Conservation (phyloP, 2,329 filamentous ascomycete species). For the Fusarium sp. region DNA sequence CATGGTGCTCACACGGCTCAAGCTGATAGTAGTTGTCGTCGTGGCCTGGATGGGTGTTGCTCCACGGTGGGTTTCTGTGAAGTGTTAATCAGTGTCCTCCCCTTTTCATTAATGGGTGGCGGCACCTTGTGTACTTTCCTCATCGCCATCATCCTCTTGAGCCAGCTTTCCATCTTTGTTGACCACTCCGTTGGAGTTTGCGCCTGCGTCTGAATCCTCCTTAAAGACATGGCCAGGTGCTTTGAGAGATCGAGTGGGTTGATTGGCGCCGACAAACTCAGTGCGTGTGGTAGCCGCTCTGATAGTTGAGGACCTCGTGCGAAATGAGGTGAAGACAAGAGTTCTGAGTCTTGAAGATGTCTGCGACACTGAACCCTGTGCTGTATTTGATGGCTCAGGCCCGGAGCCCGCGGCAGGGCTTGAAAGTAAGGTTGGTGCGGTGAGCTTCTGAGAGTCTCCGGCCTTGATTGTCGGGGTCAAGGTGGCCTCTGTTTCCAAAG, state of each 20-base stretch:
- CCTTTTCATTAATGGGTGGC: neutral
- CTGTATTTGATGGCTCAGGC: neutral
- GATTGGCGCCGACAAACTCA: conserved; percentile 27
- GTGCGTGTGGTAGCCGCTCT: conserved; percentile 30
- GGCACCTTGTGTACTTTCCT: conserved; percentile 7
- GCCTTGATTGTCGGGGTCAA: neutral
- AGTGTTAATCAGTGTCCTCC: neutral
- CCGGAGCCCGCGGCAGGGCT: neutral
- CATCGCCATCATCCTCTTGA: neutral
- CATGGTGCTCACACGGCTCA: conserved; percentile 5
- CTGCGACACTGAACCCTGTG: neutral
- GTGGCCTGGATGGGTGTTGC: neutral
- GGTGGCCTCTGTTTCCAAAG: conserved; percentile 11
- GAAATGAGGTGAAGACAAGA: conserved; percentile 39
- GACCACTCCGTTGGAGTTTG: conserved; percentile 13
- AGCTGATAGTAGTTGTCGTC: conserved; percentile 10
- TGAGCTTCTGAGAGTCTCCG: conserved; percentile 6
- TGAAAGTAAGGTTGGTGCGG: conserved; percentile 2
- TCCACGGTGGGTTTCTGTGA: conserved; percentile 9
- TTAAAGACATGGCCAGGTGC: conserved; percentile 34
- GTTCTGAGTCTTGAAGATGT: conserved; percentile 25
- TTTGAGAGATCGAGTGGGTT: conserved; percentile 12
- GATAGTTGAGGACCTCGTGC: conserved; percentile 41
- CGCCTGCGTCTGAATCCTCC: conserved; percentile 14
- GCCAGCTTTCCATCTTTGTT: conserved; percentile 17